These are phyloP conservation scores for Carex kokanica DNA, from an alignment of 176 grass and related monocot species.

Conservation along the genomic window DNA sequence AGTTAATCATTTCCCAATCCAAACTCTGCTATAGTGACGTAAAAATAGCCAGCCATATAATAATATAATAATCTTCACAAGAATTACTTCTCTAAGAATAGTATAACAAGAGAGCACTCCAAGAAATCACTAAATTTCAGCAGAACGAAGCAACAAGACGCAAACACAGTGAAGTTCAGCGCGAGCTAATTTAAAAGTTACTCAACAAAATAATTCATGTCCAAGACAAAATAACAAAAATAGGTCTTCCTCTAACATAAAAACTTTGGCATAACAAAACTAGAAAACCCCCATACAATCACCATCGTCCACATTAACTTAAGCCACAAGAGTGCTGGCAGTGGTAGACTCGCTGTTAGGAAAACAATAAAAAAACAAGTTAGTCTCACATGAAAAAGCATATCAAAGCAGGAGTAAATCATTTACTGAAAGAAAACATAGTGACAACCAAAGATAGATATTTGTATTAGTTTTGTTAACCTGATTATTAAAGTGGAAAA, in stretches of 20 bases:
- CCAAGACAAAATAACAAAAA: constrained; percentile 17
- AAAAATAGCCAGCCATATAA: not conserved
- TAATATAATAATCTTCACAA: not conserved
- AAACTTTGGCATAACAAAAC: constrained; percentile 17
- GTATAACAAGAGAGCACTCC: not conserved
- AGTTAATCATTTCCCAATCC: not conserved
- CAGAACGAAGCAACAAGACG: not conserved
- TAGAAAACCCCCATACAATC: not conserved
- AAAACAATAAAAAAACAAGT: not conserved
- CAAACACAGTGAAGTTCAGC: not conserved
- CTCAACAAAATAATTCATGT: constrained; percentile 10
- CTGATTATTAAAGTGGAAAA: too few relatives aligned
- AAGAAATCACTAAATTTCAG: not conserved
- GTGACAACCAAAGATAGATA: too few relatives aligned
- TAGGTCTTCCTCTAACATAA: constrained; percentile 16
- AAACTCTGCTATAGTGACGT: not conserved
- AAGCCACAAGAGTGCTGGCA: constrained; percentile 69
- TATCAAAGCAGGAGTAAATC: too few relatives aligned
- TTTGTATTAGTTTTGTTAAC: too few relatives aligned
- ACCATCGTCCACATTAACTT: constrained; percentile 14
- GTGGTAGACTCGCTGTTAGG: constrained; percentile 55
- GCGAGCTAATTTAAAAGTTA: not conserved
- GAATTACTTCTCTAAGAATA: not conserved
- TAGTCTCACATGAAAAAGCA: not conserved
- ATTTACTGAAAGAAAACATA: too few relatives aligned